These are phyloP conservation scores for Microascus cirrosus DNA, from an alignment of 2,329 filamentous ascomycete genomes.

Conservation along the genomic window DNA sequence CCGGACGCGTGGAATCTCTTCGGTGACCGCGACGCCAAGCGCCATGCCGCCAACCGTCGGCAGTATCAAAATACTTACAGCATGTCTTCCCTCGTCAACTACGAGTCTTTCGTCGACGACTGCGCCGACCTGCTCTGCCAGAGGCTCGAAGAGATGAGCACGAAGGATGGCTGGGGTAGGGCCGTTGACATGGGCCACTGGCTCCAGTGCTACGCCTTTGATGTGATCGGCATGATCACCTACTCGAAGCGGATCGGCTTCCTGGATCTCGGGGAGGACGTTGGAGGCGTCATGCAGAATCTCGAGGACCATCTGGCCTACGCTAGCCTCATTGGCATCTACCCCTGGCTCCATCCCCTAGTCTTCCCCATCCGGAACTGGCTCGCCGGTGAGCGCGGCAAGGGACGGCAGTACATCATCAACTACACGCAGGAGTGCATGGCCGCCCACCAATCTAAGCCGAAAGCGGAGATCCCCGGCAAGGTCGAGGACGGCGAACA, in stretches of 20 bases:
- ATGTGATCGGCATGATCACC: conserved; percentile 24
- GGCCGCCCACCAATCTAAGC: conserved; percentile 1
- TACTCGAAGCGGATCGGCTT: conserved; percentile 22
- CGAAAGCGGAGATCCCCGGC: not conserved
- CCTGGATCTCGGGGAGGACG: conserved; percentile 20
- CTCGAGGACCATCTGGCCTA: conserved; percentile 15
- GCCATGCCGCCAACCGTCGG: conserved; percentile 15
- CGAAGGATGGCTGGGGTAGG: conserved; percentile 2
- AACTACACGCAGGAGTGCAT: conserved; percentile 11
- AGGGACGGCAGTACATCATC: conserved; percentile 15
- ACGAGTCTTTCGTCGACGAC: conserved; percentile 20
- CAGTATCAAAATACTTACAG: conserved; percentile 18
- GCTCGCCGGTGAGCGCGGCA: conserved; percentile 10
- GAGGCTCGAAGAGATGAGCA: conserved; percentile 15
- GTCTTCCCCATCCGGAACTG: conserved; percentile 12
- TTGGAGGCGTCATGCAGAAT: conserved; percentile 14
- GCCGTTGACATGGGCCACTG: conserved; percentile 19
- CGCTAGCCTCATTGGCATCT: conserved; percentile 13
- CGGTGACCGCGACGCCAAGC: conserved; percentile 14
- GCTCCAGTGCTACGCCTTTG: conserved; percentile 27
- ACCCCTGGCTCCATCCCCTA: conserved; percentile 8
- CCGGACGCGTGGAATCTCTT: conserved; percentile 15
- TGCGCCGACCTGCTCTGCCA: conserved; percentile 16
- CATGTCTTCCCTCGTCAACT: conserved; percentile 20
- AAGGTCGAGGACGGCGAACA: conserved; percentile 5